Evolutionary conservation across 257 asterid genomes (phyloP), one percentile per base, ranked within the genome.

Genomic region (Agastache rugosa): DNA sequence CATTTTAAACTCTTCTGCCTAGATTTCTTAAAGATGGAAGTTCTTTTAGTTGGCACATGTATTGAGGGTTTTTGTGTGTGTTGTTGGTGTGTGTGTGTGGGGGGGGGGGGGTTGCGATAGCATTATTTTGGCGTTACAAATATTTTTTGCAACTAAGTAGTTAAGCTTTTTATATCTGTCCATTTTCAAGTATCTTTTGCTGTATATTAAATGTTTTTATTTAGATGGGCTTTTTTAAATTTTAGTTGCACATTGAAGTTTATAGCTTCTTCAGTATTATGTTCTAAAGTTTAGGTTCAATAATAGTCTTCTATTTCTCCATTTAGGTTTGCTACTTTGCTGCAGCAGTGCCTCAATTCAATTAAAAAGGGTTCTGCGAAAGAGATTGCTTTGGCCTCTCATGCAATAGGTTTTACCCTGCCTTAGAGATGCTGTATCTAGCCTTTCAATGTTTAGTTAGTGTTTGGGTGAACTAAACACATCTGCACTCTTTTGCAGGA

Each of bases 361-460:
- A 74, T 95, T 65, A 95, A 91, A 81, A 87, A 90, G 77, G 99
- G 99, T 69, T 92, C 98, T 69, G 87, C 91, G 5, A 92, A 78
- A 83, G 99, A 95, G 89, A 85, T 89, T 65, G 83, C 94, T 70
- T 81, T 95, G 86, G 98, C 99, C 3, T 82, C 97, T 75, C 97
- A 89, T 70, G 84, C 81, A 34, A 92, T 90, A 85, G 99, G 99
- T 95, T 80, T 65, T 68, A 8, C 62, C 45, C 63, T 29, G 8
- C 44, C 47, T 63, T 62, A 51, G 45, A 8, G 19, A 25, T 35
- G 20, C 66, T 20, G 41, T 42, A 37, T 15, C 37, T 67, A 3
- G 14, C 59, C 22, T 47, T 72, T 50, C 39, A 5, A 23, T 60
- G 42, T 62, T 66, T 37, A 17, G 53, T 27, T 65, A 42, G 25